phyloP scores from a whole-genome alignment of 768 basidiomycete genomes.

The Leucosporidium yakuticum region DNA sequence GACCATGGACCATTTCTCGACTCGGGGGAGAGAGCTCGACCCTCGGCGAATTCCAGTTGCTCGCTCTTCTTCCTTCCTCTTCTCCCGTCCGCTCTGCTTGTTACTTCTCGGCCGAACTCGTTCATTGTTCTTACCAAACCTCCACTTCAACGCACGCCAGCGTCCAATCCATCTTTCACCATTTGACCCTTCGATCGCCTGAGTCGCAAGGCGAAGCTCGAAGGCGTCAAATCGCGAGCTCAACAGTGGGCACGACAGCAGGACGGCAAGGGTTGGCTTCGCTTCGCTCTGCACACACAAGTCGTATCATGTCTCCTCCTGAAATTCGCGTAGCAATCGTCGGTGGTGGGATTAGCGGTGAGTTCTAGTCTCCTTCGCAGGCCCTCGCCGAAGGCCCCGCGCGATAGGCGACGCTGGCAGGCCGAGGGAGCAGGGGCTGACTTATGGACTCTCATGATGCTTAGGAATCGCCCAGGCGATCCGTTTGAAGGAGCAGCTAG shows the following conservation, averaged over 20 bases:
- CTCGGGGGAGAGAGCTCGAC: neutral
- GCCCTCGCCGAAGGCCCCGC: too few species aligned
- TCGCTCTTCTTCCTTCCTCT: neutral
- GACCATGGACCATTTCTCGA: neutral
- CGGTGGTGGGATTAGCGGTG: conserved; percentile 23
- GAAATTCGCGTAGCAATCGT: conserved; percentile 20
- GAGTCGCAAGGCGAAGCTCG: too few species aligned
- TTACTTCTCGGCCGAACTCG: neutral
- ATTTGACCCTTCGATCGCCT: too few species aligned
- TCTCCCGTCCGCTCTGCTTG: neutral
- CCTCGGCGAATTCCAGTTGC: neutral
- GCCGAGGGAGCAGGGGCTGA: neutral
- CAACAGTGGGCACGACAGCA: too few species aligned
- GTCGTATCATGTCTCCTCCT: too few species aligned
- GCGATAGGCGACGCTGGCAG: neutral
- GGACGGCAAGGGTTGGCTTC: too few species aligned
- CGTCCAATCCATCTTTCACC: too few species aligned
- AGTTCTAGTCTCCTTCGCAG: neutral
- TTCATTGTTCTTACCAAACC: neutral
- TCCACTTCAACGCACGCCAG: too few species aligned
- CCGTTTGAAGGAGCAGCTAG: conserved; percentile 28
- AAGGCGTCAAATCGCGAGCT: too few species aligned
- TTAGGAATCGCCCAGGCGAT: conserved; percentile 34
- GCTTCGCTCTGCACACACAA: too few species aligned
- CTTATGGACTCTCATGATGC: neutral